Conservation (phyloP, 768 basidiomycete genomes). For the Leccinum pellstonianum region DNA sequence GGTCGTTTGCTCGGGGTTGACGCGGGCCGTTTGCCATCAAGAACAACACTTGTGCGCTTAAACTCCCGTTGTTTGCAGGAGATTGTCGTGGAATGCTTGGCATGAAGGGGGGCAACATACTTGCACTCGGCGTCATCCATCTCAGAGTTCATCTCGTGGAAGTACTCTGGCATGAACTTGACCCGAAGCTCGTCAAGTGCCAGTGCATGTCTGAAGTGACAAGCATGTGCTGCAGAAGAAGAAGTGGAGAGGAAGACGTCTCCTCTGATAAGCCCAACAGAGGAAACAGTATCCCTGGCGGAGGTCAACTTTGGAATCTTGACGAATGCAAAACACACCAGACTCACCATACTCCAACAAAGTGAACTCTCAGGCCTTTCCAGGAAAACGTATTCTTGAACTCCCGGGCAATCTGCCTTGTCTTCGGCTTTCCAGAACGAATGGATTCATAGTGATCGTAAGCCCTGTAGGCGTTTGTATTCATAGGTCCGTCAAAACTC, state of each 20-base stretch:
- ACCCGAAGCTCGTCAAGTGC: constrained; percentile 62
- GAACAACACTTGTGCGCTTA: background rate
- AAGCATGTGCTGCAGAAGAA: constrained; percentile 52
- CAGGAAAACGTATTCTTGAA: constrained; percentile 49
- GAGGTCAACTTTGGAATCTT: background rate
- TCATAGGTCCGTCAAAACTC: background rate
- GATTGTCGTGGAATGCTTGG: background rate
- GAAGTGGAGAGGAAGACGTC: constrained; percentile 55
- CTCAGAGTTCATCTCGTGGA: constrained; percentile 30
- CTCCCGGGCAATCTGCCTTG: constrained; percentile 18
- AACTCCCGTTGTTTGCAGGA: background rate
- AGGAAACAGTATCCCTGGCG: constrained; percentile 64
- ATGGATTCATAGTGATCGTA: constrained; percentile 23
- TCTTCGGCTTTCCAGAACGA: constrained; percentile 18
- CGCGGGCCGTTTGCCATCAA: background rate
- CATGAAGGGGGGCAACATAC: background rate
- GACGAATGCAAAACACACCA: background rate
- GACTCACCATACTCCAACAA: constrained; percentile 52
- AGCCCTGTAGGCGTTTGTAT: constrained; percentile 7
- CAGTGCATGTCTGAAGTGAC: constrained; percentile 62
- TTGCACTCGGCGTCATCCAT: constrained; percentile 12
- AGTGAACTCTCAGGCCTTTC: constrained; percentile 44
- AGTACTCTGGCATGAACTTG: constrained; percentile 53
- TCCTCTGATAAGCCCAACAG: constrained; percentile 52
- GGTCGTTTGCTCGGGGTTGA: background rate